Evolutionary conservation across 2,329 filamentous ascomycete genomes (phyloP), one percentile per base, ranked within the genome.

Genomic region (Plenodomus lindquistii): DNA sequence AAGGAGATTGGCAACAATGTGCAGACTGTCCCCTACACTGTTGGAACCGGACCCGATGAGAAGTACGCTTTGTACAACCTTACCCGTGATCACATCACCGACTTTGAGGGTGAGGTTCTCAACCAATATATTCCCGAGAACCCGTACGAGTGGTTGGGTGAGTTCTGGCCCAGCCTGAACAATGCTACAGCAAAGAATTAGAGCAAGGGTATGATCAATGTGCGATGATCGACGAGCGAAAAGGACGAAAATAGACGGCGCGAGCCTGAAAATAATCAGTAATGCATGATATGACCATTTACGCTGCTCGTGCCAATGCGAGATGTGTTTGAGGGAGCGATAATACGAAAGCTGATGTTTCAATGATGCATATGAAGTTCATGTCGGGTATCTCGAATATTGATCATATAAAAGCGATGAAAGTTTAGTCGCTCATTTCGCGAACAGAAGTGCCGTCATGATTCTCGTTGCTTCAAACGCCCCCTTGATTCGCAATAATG

Each of bases 381-480:
- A 15, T 31, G 27, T 31, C 4, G 27, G 27, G 27, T 31, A 31
- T 31, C 27, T 31, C 11, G 27, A 31, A 31, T 8, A 31, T 13
- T 6, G 6, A 31, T 15, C 11, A 31, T 31, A 31, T 15, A 31
- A 31, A 31, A 31, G n/a, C 4, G 27, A 31, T 8, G 4, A 15
- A 31, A 31, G 27, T 8, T 31, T n/a, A n/a, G 27, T 31, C 4
- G 15, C 15, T 31, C 27, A 31, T 13, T 31, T 31, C 15, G 54
- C 19, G 48, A 74, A 74, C 37, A 89, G 59, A 24, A 89, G 70
- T n/a, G 82, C 81, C 13, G 85, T 79, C 42, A 88, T 77, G 1
- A 79, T 82, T 57, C 77, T 79, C 4, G 85, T 79, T 17, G 85
- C 85, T 38, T 70, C 72, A 54, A 81, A 80, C 8, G 81, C 79